Conservation (phyloP, 1,284 basidiomycete genomes). For the Rhodotorula sp. region DNA sequence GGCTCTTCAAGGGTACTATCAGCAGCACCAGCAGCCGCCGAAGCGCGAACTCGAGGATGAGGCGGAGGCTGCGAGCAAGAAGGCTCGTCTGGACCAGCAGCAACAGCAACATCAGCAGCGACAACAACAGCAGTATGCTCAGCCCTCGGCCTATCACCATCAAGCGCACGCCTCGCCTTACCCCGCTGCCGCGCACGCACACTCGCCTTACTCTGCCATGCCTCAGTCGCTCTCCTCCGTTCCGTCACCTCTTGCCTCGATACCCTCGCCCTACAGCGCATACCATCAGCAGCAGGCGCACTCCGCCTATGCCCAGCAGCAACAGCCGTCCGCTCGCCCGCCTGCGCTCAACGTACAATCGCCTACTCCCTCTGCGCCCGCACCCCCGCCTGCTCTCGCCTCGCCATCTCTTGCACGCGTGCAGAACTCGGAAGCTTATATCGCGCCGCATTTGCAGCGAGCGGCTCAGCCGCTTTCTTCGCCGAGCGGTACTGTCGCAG, state of each 20-base stretch:
- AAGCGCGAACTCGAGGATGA: constrained; percentile 16
- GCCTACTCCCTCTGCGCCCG: neutral
- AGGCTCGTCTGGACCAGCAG: neutral
- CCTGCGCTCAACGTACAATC: constrained; percentile 3
- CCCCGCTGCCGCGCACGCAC: neutral
- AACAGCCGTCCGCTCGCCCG: neutral
- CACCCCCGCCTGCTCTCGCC: neutral
- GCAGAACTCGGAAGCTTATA: neutral
- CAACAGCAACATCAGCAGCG: neutral
- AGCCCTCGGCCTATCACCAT: neutral
- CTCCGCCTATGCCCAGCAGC: neutral
- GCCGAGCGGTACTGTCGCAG: too few relatives aligned
- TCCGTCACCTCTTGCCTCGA: neutral
- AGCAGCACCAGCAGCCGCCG: neutral
- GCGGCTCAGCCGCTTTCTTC: neutral
- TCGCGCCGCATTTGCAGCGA: neutral
- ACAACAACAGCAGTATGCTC: neutral
- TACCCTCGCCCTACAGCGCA: neutral
- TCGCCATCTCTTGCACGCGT: constrained; percentile 17
- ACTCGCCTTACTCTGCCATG: constrained; percentile 2
- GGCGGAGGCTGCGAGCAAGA: constrained; percentile 1
- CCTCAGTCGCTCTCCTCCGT: neutral
- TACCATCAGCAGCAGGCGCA: too few relatives aligned
- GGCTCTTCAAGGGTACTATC: neutral
- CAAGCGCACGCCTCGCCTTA: neutral